Percentiles rank a stretch among this genome's conserved stretches.
Evolutionary conservation across 768 basidiomycete genomes (phyloP).

Genomic region (Tylopilus cervinicoccineus): DNA sequence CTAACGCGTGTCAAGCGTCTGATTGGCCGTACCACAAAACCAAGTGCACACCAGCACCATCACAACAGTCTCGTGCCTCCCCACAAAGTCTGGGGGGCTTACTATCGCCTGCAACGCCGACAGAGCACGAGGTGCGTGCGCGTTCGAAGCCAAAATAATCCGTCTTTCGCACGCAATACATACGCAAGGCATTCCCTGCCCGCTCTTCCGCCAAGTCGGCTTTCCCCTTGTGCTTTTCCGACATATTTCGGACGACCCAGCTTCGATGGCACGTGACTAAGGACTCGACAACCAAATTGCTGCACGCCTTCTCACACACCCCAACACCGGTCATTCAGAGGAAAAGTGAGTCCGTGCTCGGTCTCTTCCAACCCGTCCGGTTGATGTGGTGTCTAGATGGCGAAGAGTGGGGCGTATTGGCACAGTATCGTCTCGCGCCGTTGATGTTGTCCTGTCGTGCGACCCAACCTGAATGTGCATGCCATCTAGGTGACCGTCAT

Average conservation of each 20-base stretch:
- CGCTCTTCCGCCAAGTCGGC: conserved; percentile 26
- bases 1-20: conserved; percentile 21
- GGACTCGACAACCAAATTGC: conserved; percentile 30
- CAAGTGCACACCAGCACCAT: conserved; percentile 5
- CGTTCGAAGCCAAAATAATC: conserved; percentile 20
- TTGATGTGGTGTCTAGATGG: conserved; percentile 15
- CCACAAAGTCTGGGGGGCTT: conserved; percentile 15
- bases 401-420: conserved; percentile 24
- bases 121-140: conserved; percentile 19
- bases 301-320: conserved; percentile 28
- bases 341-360: conserved; percentile 9
- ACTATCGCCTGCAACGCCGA: conserved; percentile 25
- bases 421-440: conserved; percentile 15
- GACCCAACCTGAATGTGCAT: neutral
- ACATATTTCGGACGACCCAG: conserved; percentile 19
- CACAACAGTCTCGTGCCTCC: neutral
- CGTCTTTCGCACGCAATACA: conserved; percentile 26
- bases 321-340: conserved; percentile 24
- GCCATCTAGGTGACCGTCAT: conserved; percentile 26
- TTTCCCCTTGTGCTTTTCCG: conserved; percentile 29
- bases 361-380: neutral
- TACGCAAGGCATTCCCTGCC: conserved; percentile 19
- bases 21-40: conserved; percentile 24
- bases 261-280: conserved; percentile 16
- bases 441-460: too few relatives aligned